Evolutionary conservation across 441 rosid species (phyloP).

Genomic region (Theobroma grandiflorum): DNA sequence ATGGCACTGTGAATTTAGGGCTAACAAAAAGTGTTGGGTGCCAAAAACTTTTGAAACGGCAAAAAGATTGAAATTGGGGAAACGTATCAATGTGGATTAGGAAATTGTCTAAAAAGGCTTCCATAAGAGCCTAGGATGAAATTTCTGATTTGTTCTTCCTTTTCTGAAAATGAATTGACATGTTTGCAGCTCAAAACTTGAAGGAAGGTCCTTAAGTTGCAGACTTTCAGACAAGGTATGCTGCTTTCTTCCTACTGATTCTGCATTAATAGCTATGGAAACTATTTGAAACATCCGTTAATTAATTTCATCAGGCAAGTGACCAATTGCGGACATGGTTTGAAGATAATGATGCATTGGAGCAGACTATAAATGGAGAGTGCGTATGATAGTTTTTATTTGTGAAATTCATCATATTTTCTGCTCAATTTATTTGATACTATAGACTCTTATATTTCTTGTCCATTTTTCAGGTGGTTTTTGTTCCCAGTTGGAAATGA

Average conservation of each 20-base stretch:
- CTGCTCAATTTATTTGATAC: not conserved
- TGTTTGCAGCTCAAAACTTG: conserved; percentile 71
- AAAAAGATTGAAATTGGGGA: not conserved
- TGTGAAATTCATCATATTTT: conserved; percentile 12
- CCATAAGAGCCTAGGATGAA: not conserved
- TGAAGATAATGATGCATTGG: conserved; percentile 81
- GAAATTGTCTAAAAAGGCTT: not conserved
- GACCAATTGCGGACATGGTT: conserved; percentile 80
- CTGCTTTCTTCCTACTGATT: conserved; percentile 11
- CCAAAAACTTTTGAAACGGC: not conserved
- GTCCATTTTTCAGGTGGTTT: conserved; percentile 63
- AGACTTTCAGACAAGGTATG: conserved; percentile 87
- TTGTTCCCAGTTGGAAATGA: conserved; percentile 65
- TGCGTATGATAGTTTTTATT: conserved; percentile 34
- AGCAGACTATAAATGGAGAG: conserved; percentile 87
- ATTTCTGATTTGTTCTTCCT: not conserved
- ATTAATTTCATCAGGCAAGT: conserved; percentile 60
- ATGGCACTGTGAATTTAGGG: not conserved
- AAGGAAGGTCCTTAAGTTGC: conserved; percentile 82
- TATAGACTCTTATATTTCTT: conserved; percentile 5
- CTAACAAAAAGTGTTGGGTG: not conserved
- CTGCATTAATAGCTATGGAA: not conserved
- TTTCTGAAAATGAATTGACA: not conserved
- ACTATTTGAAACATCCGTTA: conserved; percentile 18
- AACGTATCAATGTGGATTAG: not conserved